Base-by-base conservation (phyloP, 768 basidiomycete genomes). In the Pleurotus cornucopiae region DNA sequence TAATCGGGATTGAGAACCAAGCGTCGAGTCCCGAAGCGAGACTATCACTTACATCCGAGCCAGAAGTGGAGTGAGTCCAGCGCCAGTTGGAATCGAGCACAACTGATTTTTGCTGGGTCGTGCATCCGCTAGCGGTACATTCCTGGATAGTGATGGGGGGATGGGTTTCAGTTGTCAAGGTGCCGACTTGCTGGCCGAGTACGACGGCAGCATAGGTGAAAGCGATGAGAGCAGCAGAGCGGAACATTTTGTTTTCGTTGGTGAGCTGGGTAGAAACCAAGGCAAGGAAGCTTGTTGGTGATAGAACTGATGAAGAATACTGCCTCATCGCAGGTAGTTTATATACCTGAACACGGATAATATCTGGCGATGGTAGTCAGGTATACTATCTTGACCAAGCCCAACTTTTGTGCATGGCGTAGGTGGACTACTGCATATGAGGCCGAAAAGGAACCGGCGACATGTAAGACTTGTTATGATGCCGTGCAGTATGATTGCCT, bases 51-150 rank as follows among this genome's bases (percentile, higher is more conserved):
- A 34, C 37, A 16, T 49, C 56, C 13, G 54, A 63, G 23, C 66
- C 62, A 55, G 60, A 58, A 55, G 64, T 68, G 46, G 61, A 61
- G 64, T 79, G 76, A 11, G 73, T 58, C 78, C 78, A 81, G 48
- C 80, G 78, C 79, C 79, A 82, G 71, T 81, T 81, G 56, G 75
- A 57, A 65, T 81, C 80, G 63, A 82, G 72, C 12, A 75, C 74
- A 58, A 82, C 71, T 13, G 63, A 47, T 5, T 69, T 67, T 18
- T 55, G 43, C 21, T 63, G 55, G 11, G 69, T 70, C 5, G 65
- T 65, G 71, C 78, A 79, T n/a, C 77, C 78, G 41, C 64, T 55
- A 39, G 71, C 65, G 14, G 77, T 75, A 69, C 80, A 82, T 55
- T 73, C 66, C 63, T 76, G 70, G 63, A 66, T 71, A 54, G 73